Evolutionary conservation across 2,329 filamentous ascomycete genomes (phyloP), one percentile per base, ranked within the genome.

Genomic region (Blumeria hordei): DNA sequence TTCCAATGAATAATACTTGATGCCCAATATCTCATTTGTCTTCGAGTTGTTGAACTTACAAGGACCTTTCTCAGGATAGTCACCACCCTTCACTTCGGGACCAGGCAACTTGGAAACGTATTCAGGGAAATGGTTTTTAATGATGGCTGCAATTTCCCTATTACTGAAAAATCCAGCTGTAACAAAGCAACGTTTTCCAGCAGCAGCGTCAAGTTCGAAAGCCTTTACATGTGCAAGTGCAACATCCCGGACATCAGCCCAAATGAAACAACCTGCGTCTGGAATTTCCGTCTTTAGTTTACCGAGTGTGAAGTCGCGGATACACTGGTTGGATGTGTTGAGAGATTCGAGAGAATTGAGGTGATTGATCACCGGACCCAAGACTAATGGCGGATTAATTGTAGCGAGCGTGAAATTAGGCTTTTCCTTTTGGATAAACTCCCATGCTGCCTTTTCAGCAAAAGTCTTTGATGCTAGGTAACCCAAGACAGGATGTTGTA

Each of bases 261-360:
- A 82, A 1, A 77, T 69, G 61, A 71, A 78, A 72, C 47, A 52
- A 28, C 0, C 71, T 72, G 0, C 76, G 0, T 75, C 69, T 0
- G 73, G 70, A 12, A 82, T 70, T 36, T 71, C 69, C 5, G 74
- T 69, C 58, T 75, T 77, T 56, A 74, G 73, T 35, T 55, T 58
- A 4, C 82, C 83, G 11, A 70, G 72, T 16, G 80, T 71, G 50
- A 83, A 68, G 56, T 79, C 73, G 8, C 74, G 69, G 56, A 86
- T 73, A 37, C 78, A 74, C 60, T 78, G 72, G 64, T 86, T 87
- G 9, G 80, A 84, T 1, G 80, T 83, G 68, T 87, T 88, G 59
- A 87, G 69, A 4, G 68, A 69, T n/a, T 77, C 73, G 1, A 83
- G 70, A 32, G 69, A 73, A 58, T 77, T 72, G 2, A 85, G 71